Evolutionary conservation across 75 land plant genomes (phyloP).

Genomic region (Picea sitchensis): DNA sequence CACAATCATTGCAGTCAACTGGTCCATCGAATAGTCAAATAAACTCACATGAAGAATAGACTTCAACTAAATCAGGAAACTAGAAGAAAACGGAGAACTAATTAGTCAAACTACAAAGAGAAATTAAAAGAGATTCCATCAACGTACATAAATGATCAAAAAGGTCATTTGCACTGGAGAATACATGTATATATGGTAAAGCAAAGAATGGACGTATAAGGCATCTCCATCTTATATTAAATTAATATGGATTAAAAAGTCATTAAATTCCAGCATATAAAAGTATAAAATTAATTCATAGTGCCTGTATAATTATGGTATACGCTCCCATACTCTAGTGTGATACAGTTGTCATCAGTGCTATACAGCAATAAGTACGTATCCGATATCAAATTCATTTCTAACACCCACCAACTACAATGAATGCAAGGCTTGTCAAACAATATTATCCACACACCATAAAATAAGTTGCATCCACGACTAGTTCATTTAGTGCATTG

Average conservation of each 20-base stretch:
- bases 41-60: neutral
- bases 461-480: too few species aligned
- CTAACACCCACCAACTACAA: too few species aligned
- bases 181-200: too few species aligned
- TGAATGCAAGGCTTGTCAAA: neutral
- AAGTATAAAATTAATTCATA: neutral
- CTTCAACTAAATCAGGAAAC: neutral
- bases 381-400: too few species aligned
- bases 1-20: neutral
- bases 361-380: too few species aligned
- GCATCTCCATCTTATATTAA: too few species aligned
- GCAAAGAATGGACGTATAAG: too few species aligned
- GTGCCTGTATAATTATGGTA: neutral
- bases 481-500: too few species aligned
- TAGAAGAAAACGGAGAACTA: neutral
- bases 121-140: neutral
- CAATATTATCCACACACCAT: neutral
- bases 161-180: neutral
- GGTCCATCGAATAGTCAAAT: neutral
- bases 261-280: too few species aligned
- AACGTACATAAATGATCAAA: neutral
- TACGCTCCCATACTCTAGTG: too few species aligned
- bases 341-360: too few species aligned
- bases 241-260: too few species aligned
- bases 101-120: neutral